These are phyloP conservation scores for Macrolepiota dolichaula DNA, from an alignment of 768 basidiomycete genomes.

Conservation along the genomic window DNA sequence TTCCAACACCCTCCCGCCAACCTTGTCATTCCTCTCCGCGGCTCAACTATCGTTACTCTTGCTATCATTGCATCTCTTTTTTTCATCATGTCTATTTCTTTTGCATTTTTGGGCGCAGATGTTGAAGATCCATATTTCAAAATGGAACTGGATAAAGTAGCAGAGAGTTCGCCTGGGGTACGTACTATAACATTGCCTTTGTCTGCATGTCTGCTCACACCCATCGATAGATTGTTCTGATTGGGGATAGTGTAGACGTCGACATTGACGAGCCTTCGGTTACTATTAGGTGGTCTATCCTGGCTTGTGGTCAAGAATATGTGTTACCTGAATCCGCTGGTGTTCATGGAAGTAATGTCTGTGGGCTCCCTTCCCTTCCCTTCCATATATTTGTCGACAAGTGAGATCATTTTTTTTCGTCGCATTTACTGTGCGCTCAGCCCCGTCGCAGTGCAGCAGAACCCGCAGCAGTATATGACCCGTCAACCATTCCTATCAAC, in stretches of 20 bases:
- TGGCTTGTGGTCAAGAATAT: conserved; percentile 45
- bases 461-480: conserved; percentile 42
- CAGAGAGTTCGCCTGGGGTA: conserved; percentile 43
- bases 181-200: conserved; percentile 12
- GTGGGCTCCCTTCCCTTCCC: conserved; percentile 43
- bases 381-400: conserved; percentile 47
- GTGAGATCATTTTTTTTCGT: conserved; percentile 31
- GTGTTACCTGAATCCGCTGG: conserved; percentile 45
- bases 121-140: conserved; percentile 40
- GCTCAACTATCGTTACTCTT: conserved; percentile 29
- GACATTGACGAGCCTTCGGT: conserved; percentile 57
- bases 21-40: conserved; percentile 24
- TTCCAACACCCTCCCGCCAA: conserved; percentile 15
- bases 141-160: conserved; percentile 35
- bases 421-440: background rate
- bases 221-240: conserved; percentile 40
- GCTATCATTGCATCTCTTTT: conserved; percentile 42
- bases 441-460: conserved; percentile 24
- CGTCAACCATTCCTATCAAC: conserved; percentile 40
- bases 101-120: conserved; percentile 43
- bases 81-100: conserved; percentile 45
- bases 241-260: conserved; percentile 56
- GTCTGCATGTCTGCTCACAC: background rate
- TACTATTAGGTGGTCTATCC: conserved; percentile 53
- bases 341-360: conserved; percentile 38